Conservation (phyloP, 257 asterid species). For the Jacaranda mimosifolia region DNA sequence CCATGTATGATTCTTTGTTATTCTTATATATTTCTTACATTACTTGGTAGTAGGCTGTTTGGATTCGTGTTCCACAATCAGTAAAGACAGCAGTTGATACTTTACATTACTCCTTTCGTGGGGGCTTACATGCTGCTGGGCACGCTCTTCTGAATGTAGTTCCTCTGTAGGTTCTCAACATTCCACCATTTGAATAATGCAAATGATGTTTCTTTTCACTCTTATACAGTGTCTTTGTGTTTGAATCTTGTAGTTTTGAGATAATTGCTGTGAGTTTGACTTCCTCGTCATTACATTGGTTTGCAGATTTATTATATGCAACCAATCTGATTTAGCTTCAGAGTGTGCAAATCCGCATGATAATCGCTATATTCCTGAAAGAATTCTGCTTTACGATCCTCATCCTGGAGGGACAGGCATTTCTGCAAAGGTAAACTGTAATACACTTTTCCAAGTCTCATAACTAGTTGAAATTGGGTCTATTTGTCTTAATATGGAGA, state of each 20-base stretch:
- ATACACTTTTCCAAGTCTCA: constrained; percentile 15
- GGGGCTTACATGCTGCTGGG: constrained; percentile 96
- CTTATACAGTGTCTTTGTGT: background rate
- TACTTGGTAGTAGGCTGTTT: constrained; percentile 76
- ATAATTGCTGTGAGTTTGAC: constrained; percentile 34
- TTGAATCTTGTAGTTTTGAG: constrained; percentile 28
- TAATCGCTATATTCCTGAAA: constrained; percentile 76
- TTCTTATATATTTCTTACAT: constrained; percentile 32
- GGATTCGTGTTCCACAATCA: constrained; percentile 90
- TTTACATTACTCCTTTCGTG: constrained; percentile 67
- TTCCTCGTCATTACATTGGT: constrained; percentile 39
- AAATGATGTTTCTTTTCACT: constrained; percentile 3
- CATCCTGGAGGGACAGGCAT: constrained; percentile 98
- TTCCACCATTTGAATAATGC: constrained; percentile 24
- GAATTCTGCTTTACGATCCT: constrained; percentile 94
- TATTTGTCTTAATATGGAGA: constrained; percentile 13
- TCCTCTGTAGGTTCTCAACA: constrained; percentile 74
- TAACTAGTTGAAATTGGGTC: constrained; percentile 12
- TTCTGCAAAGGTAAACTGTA: constrained; percentile 76
- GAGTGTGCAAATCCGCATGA: constrained; percentile 94
- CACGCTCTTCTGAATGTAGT: constrained; percentile 90
- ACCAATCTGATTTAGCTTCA: constrained; percentile 85
- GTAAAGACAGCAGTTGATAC: constrained; percentile 70
- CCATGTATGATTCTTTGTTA: constrained; percentile 26
- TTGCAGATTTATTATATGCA: constrained; percentile 83